A percentile compares a stretch with the other conserved stretches of the same genome.
Evolutionary conservation across 805 yeast genomes (phyloP).

Genomic region (Ogataea trehaloabstinens): DNA sequence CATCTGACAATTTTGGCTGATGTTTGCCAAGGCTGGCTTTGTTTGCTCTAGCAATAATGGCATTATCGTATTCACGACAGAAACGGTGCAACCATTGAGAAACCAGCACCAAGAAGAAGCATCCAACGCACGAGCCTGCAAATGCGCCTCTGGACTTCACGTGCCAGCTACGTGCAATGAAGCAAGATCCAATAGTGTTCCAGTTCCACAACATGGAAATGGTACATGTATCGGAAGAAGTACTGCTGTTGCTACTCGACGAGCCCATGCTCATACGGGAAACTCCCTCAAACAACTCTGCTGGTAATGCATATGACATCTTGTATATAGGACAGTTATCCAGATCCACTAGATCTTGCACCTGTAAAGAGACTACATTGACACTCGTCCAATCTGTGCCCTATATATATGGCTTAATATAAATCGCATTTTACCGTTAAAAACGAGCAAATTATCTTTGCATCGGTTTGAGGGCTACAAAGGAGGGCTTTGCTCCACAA

Average conservation of each 20-base stretch:
- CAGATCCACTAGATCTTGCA: too few relatives aligned
- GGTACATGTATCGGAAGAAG: not conserved
- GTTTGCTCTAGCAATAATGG: slow-evolving; percentile 27
- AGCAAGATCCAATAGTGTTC: slow-evolving; percentile 66
- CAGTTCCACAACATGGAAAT: slow-evolving; percentile 67
- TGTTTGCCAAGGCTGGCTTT: not conserved
- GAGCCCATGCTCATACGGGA: slow-evolving; percentile 2
- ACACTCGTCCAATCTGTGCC: too few relatives aligned
- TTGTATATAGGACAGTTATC: too few relatives aligned
- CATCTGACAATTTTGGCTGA: not conserved
- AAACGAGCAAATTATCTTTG: too few relatives aligned
- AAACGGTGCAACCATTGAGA: slow-evolving; percentile 58
- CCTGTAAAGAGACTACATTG: too few relatives aligned
- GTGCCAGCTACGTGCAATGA: slow-evolving; percentile 63
- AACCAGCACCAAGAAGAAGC: slow-evolving; percentile 54
- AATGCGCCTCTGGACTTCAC: slow-evolving; percentile 55
- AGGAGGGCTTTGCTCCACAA: too few relatives aligned
- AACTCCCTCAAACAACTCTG: not conserved
- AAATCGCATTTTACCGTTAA: too few relatives aligned
- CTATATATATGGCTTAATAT: too few relatives aligned
- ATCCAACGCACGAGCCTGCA: slow-evolving; percentile 76
- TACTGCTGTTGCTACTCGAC: not conserved
- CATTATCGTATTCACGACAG: slow-evolving; percentile 49
- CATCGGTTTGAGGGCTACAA: too few relatives aligned
- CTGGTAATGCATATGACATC: not conserved